Conservation (phyloP, 2,329 filamentous ascomycete genomes). For the Graphium sp. region DNA sequence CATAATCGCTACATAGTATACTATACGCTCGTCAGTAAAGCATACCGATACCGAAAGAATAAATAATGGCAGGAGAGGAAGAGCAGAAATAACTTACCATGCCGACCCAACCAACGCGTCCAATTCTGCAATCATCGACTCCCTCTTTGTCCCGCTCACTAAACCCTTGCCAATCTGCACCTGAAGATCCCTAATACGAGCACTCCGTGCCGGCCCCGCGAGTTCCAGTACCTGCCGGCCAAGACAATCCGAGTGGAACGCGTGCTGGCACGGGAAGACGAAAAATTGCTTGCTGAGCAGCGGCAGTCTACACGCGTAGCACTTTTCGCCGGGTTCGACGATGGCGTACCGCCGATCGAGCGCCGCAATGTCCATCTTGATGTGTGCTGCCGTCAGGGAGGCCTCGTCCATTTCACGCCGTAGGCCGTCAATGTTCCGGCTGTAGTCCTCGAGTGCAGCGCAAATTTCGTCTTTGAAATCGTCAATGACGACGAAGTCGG, state of each 20-base stretch:
- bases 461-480: constrained; percentile 99
- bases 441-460: constrained; percentile 81
- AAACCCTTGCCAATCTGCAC: constrained; percentile 64
- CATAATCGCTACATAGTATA: constrained; percentile 86
- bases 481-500: constrained; percentile 95
- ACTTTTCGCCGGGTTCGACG: constrained; percentile 89
- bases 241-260: constrained; percentile 91
- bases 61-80: constrained; percentile 2
- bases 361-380: constrained; percentile 73
- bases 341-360: constrained; percentile 87
- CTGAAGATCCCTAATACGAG: constrained; percentile 74
- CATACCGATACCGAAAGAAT: too few relatives aligned
- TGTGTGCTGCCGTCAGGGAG: constrained; percentile 73
- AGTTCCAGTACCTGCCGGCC: constrained; percentile 74
- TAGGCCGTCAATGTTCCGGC: constrained; percentile 71
- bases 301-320: constrained; percentile 74
- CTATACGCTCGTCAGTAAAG: too few relatives aligned
- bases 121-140: constrained; percentile 72
- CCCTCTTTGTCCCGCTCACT: constrained; percentile 52
- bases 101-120: constrained; percentile 82
- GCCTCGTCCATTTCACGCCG: constrained; percentile 94
- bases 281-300: constrained; percentile 88
- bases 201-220: constrained; percentile 56
- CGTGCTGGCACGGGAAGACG: constrained; percentile 95
- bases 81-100: constrained; percentile 42